These are phyloP conservation scores for Metschnikowia similis DNA, from an alignment of 805 yeast species.

Conservation along the genomic window DNA sequence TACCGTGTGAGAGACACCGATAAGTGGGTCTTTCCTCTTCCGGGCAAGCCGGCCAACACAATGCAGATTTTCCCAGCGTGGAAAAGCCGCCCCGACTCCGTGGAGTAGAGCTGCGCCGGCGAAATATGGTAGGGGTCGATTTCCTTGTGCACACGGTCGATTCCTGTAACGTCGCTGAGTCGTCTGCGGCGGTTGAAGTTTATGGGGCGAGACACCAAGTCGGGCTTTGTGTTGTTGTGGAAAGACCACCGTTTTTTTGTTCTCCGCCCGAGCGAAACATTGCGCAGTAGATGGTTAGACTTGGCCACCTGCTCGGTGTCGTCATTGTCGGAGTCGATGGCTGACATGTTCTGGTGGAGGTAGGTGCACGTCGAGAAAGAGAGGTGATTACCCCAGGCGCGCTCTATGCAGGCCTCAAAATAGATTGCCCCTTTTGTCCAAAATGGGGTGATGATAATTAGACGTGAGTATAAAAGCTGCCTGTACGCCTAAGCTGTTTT, in stretches of 20 bases:
- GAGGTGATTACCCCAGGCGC: slow-evolving; percentile 5
- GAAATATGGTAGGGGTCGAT: slow-evolving; percentile 63
- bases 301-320: slow-evolving; percentile 34
- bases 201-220: slow-evolving; percentile 32
- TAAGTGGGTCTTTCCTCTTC: slow-evolving; percentile 90
- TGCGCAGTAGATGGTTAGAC: slow-evolving; percentile 27
- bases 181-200: slow-evolving; percentile 28
- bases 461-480: no score
- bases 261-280: slow-evolving; percentile 28
- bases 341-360: slow-evolving; percentile 14
- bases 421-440: no score
- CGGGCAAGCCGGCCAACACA: slow-evolving; percentile 88
- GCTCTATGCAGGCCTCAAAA: neutral
- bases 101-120: slow-evolving; percentile 90
- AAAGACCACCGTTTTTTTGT: slow-evolving; percentile 43
- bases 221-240: slow-evolving; percentile 34
- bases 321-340: slow-evolving; percentile 29
- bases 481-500: no score
- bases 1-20: slow-evolving; percentile 90
- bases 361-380: neutral
- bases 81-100: slow-evolving; percentile 86
- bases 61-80: slow-evolving; percentile 94
- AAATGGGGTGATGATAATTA: no score
- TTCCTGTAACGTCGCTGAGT: slow-evolving; percentile 37
- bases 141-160: slow-evolving; percentile 62